Evolutionary conservation across 345 rosid genomes (phyloP), one percentile per base, ranked within the genome.

Genomic region (Firmiana major): DNA sequence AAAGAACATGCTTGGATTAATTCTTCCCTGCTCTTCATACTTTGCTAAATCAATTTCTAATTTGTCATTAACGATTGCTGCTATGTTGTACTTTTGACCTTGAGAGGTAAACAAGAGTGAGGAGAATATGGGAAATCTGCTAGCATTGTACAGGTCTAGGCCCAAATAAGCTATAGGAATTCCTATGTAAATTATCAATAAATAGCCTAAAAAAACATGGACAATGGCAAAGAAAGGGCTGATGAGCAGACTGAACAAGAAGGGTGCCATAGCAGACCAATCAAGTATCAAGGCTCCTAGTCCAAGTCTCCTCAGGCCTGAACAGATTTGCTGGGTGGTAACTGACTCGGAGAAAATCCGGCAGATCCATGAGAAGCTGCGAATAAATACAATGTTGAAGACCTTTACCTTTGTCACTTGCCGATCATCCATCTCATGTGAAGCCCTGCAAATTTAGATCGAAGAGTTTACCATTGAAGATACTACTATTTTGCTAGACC

Each of bases 221-320:
- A 77, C 90, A 15, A 90, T 93, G 87, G 97, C 97, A 75, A 93
- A 94, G 90, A 93, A 93, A 21, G 95, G 97, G 73, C 89, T 88
- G 58, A 90, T 79, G 82, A 94, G 95, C 13, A 97, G 98, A 79
- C 97, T 91, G 79, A 74, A 79, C 79, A 93, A 85, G 93, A 90
- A 94, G 19, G 98, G 90, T 1, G 95, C 92, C 51, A 91, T 91
- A 0, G 83, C 90, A 6, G 93, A 11, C 98, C 97, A 93, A 87
- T 91, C 97, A 0, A 94, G 94, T 15, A 95, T 85, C 16, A 93
- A 7, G 79, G 97, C 97, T 48, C 95, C 97, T 9, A 93, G 82
- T 38, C 98, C 97, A 2, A 93, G 92, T 24, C 97, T 97, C 48
- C 75, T 82, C 92, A 90, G 89, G 45, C 97, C 98, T 0, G 97